phyloP scores from a whole-genome alignment of 2,329 filamentous ascomycete genomes.

The Ophiostoma himal-ulmi region DNA sequence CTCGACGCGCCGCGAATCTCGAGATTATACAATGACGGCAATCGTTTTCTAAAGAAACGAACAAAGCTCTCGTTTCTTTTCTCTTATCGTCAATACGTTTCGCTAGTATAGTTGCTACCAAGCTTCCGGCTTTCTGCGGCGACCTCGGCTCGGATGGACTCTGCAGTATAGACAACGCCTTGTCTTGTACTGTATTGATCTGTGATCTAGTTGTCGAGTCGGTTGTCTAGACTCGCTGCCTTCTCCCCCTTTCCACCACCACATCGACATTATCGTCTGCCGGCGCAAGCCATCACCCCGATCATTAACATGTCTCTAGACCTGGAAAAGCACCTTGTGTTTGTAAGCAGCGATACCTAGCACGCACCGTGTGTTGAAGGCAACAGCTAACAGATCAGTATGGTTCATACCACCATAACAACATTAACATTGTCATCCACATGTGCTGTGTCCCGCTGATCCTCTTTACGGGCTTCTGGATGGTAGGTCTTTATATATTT shows the following conservation, averaged over 20 bases:
- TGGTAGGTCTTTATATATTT: constrained; percentile 45
- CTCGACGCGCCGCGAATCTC: neutral
- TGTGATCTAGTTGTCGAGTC: neutral
- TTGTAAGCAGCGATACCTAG: constrained; percentile 50
- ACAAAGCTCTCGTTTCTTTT: neutral
- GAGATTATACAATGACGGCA: constrained; percentile 5
- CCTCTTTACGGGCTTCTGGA: constrained; percentile 61
- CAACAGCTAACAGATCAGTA: constrained; percentile 50
- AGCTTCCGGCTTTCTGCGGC: neutral
- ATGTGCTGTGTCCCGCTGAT: constrained; percentile 74
- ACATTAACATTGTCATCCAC: constrained; percentile 71
- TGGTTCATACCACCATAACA: constrained; percentile 75
- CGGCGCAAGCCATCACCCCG: neutral
- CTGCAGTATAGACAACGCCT: constrained; percentile 12
- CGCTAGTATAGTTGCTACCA: neutral
- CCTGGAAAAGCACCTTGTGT: constrained; percentile 74
- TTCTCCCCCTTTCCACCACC: neutral
- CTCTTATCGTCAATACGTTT: neutral
- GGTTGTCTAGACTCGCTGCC: neutral
- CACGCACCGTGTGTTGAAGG: neutral
- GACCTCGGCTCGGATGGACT: constrained; percentile 17
- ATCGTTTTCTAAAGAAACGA: neutral
- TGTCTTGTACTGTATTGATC: constrained; percentile 10
- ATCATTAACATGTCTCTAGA: constrained; percentile 57
- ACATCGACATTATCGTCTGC: neutral